Evolutionary conservation across 1,284 basidiomycete species (phyloP).

Genomic region (Marasmius sp.): DNA sequence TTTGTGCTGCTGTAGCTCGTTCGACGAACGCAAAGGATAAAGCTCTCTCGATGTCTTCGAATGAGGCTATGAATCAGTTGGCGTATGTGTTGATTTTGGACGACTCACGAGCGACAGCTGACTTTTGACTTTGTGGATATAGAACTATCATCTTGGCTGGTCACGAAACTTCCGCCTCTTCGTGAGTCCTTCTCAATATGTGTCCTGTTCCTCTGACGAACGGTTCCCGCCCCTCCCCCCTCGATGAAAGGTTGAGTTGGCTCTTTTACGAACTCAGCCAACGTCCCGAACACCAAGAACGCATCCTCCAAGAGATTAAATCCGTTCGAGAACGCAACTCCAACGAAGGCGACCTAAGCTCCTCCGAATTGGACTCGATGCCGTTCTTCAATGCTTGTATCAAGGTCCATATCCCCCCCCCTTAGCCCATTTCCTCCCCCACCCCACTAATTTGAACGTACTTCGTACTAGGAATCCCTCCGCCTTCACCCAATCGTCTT

Average conservation of each 20-base stretch:
- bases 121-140: not conserved
- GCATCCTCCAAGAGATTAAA: conserved; percentile 27
- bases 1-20: conserved; percentile 8
- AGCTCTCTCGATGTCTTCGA: conserved; percentile 18
- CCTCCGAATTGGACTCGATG: conserved; percentile 16
- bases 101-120: not conserved
- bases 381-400: conserved; percentile 11
- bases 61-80: conserved; percentile 25
- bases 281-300: conserved; percentile 26
- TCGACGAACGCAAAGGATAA: conserved; percentile 23
- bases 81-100: conserved; percentile 7
- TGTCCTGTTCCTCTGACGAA: not conserved
- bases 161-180: conserved; percentile 23
- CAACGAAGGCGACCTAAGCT: conserved; percentile 28
- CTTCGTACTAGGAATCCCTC: conserved; percentile 9
- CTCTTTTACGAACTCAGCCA: conserved; percentile 27
- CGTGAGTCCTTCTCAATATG: not conserved
- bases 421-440: not conserved
- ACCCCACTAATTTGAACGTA: not conserved
- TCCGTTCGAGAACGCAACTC: conserved; percentile 19
- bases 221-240: not conserved
- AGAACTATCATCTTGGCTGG: conserved; percentile 26
- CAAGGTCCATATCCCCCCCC: conserved; percentile 21
- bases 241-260: conserved; percentile 21
- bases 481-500: not conserved